phyloP scores from a whole-genome alignment of 495 filamentous ascomycete genomes.

The Penicillium coprophilum region DNA sequence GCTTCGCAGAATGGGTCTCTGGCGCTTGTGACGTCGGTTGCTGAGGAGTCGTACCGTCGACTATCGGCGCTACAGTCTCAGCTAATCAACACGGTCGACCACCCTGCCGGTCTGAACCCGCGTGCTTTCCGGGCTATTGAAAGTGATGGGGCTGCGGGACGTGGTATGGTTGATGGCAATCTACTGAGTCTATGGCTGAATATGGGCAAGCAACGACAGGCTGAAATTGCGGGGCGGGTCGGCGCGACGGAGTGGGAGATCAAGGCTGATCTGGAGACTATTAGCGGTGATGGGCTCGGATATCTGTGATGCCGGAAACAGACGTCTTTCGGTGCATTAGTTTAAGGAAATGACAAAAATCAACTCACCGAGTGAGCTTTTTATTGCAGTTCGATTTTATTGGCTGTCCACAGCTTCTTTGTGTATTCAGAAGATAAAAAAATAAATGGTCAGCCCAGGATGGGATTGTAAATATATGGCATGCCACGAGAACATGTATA shows the following conservation, averaged over 20 bases:
- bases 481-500: slow-evolving; percentile 13
- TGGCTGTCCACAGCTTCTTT: background rate
- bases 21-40: slow-evolving; percentile 71
- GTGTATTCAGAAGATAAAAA: background rate
- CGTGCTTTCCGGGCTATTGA: slow-evolving; percentile 65
- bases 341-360: background rate
- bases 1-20: slow-evolving; percentile 72
- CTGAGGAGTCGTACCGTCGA: slow-evolving; percentile 79
- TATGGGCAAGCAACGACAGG: slow-evolving; percentile 63
- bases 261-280: slow-evolving; percentile 58
- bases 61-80: slow-evolving; percentile 80
- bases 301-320: slow-evolving; percentile 36
- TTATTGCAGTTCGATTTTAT: background rate
- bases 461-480: slow-evolving; percentile 8
- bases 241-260: slow-evolving; percentile 58
- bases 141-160: slow-evolving; percentile 48
- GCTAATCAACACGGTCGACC: slow-evolving; percentile 70
- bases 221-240: slow-evolving; percentile 68
- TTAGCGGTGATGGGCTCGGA: slow-evolving; percentile 59
- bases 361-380: background rate
- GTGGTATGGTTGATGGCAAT: slow-evolving; percentile 63
- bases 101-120: slow-evolving; percentile 78
- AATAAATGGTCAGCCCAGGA: slow-evolving; percentile 1
- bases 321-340: background rate
- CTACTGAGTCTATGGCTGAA: slow-evolving; percentile 66